Base-by-base conservation (phyloP, 2,329 filamentous ascomycete genomes). In the Cladosporium sp. region DNA sequence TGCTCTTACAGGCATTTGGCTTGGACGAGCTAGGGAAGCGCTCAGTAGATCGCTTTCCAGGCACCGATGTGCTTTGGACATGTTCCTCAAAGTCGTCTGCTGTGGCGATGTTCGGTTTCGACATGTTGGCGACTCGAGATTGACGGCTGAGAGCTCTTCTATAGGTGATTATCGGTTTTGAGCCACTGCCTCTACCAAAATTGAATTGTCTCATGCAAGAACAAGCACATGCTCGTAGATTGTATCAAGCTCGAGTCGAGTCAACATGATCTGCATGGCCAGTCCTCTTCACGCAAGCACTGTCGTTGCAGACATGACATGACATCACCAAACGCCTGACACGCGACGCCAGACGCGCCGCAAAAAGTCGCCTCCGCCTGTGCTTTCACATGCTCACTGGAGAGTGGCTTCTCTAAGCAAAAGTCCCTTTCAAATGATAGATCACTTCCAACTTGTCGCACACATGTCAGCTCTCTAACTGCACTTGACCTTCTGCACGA, bases 1-100 rank as follows among this genome's bases (percentile, higher is more conserved):
- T 22, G 15, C n/a, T 25, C 65, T 55, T 66, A 68, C 64, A 67
- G 34, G 74, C 74, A 62, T 76, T 76, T 36, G 65, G 67, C 2
- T 70, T 68, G 37, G 54, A 57, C 13, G 56, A 37, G 37, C 7
- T 37, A 25, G 47, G 59, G 42, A 28, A 57, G 55, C 56, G 55
- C 15, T 58, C 42, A 2, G 59, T 58, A 10, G 57, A 36, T 56
- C 58, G 57, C 55, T 59, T 44, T 12, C 56, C 57, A 19, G 60
- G 54, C 7, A 61, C 47, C 52, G 61, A 57, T 58, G 59, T 60
- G 35, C 56, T 60, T 52, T 56, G 35, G 57, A 60, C 61, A 47
- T 63, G 58, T 44, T 60, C 58, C 49, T 59, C 63, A 51, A 61
- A 52, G 35, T 65, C 63, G 28, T 65, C 61, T 32, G 62, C 61